Evolutionary conservation across 108 stramenopile species (phyloP).

Genomic region (Skeletonema menzelii): DNA sequence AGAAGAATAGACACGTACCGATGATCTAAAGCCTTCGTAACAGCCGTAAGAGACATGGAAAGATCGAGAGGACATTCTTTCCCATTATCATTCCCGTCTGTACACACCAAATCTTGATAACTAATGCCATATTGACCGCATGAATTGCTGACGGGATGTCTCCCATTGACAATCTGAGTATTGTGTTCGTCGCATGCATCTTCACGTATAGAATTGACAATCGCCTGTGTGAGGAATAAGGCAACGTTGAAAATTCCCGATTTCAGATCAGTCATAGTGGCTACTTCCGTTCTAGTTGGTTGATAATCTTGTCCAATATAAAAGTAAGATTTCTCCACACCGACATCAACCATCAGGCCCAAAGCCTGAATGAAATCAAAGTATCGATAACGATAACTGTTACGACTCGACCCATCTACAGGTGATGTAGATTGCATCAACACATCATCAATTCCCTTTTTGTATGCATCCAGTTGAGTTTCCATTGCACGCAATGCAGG

Average conservation of each 20-base stretch:
- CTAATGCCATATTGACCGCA: slow-evolving; percentile 41
- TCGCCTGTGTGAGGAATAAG: slow-evolving; percentile 50
- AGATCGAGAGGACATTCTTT: neutral
- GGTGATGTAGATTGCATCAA: neutral
- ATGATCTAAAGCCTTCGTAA: neutral
- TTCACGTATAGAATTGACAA: slow-evolving; percentile 49
- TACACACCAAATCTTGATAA: slow-evolving; percentile 8
- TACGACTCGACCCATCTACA: neutral
- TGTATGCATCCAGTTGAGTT: neutral
- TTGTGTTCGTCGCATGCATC: slow-evolving; percentile 52
- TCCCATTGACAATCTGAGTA: slow-evolving; percentile 20
- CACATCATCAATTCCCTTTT: neutral
- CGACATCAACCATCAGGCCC: slow-evolving; percentile 20
- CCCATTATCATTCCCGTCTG: neutral
- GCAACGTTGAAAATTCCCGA: slow-evolving; percentile 45
- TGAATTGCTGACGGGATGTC: slow-evolving; percentile 40
- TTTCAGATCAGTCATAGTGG: slow-evolving; percentile 7
- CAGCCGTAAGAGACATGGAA: neutral
- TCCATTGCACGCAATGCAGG: neutral
- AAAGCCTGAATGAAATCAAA: slow-evolving; percentile 32
- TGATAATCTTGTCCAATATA: slow-evolving; percentile 22
- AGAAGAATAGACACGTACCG: neutral
- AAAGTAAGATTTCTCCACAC: slow-evolving; percentile 27
- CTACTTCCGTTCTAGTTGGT: slow-evolving; percentile 1
- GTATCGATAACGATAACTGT: slow-evolving; percentile 25